phyloP scores from a whole-genome alignment of 2,329 filamentous ascomycete genomes.

The Colletotrichum sp. region DNA sequence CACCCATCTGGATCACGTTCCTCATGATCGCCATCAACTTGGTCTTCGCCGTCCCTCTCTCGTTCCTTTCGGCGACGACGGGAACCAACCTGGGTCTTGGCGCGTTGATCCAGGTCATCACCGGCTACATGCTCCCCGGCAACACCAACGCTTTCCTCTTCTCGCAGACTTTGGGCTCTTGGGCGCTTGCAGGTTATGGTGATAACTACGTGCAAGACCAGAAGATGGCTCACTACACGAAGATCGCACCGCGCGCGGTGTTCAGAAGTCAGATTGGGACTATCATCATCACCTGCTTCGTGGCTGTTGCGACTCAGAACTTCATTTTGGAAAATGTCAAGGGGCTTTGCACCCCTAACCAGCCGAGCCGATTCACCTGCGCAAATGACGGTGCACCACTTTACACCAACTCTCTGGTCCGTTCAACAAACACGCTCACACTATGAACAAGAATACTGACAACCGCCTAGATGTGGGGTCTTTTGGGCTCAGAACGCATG shows the following conservation, averaged over 20 bases:
- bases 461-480: constrained; percentile 28
- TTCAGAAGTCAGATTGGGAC: constrained; percentile 47
- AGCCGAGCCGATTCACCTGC: constrained; percentile 38
- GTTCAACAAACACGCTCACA: no score
- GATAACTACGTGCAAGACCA: constrained; percentile 41
- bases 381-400: constrained; percentile 33
- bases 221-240: constrained; percentile 39
- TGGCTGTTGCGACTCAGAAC: constrained; percentile 45
- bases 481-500: constrained; percentile 35
- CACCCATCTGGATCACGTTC: constrained; percentile 34
- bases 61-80: constrained; percentile 48
- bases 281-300: constrained; percentile 42
- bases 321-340: constrained; percentile 45
- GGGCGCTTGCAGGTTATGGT: constrained; percentile 45
- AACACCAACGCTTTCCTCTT: constrained; percentile 35
- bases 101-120: constrained; percentile 47
- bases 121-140: constrained; percentile 45
- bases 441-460: not conserved
- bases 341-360: constrained; percentile 31
- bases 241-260: constrained; percentile 36
- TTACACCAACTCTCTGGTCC: constrained; percentile 28
- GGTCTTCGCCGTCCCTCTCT: constrained; percentile 47
- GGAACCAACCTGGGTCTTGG: constrained; percentile 47
- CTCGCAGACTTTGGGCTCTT: constrained; percentile 16
- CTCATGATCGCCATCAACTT: constrained; percentile 39